These are phyloP conservation scores for Coniella vitis DNA, from an alignment of 2,329 filamentous ascomycete species.

Conservation along the genomic window DNA sequence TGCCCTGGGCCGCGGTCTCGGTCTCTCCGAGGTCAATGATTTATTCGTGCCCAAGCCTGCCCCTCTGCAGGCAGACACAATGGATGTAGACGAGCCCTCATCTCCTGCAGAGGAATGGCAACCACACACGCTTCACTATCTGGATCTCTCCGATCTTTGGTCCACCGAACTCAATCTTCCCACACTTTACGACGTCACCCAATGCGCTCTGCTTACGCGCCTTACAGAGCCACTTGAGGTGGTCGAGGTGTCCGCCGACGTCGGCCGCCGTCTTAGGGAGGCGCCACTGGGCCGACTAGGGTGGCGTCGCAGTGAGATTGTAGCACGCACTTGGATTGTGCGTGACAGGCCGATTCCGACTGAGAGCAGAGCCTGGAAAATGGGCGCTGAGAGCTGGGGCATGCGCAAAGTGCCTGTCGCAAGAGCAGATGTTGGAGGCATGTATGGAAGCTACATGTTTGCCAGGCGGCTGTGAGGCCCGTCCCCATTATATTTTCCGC, in stretches of 20 bases:
- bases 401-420: constrained; percentile 91
- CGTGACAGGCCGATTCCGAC: constrained; percentile 35
- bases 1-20: constrained; percentile 62
- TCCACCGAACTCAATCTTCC: constrained; percentile 54
- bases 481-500: not conserved
- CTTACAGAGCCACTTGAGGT: constrained; percentile 66
- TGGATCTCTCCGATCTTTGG: constrained; percentile 69
- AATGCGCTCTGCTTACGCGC: constrained; percentile 49
- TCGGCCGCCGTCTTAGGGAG: constrained; percentile 55
- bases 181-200: constrained; percentile 40
- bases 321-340: constrained; percentile 62
- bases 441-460: constrained; percentile 73
- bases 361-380: constrained; percentile 63
- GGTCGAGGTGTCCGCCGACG: constrained; percentile 65
- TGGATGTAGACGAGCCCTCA: constrained; percentile 15
- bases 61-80: constrained; percentile 14
- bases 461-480: constrained; percentile 44
- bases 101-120: constrained; percentile 33
- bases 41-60: constrained; percentile 47
- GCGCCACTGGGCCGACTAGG: constrained; percentile 55
- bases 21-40: constrained; percentile 56
- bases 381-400: constrained; percentile 78
- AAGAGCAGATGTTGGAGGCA: constrained; percentile 84
- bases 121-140: constrained; percentile 60
- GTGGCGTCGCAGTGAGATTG: constrained; percentile 66